A percentile compares a stretch with the other conserved stretches of the same genome.
phyloP scores from a whole-genome alignment of 1,139 yeast genomes.

The Hanseniaspora uvarum region DNA sequence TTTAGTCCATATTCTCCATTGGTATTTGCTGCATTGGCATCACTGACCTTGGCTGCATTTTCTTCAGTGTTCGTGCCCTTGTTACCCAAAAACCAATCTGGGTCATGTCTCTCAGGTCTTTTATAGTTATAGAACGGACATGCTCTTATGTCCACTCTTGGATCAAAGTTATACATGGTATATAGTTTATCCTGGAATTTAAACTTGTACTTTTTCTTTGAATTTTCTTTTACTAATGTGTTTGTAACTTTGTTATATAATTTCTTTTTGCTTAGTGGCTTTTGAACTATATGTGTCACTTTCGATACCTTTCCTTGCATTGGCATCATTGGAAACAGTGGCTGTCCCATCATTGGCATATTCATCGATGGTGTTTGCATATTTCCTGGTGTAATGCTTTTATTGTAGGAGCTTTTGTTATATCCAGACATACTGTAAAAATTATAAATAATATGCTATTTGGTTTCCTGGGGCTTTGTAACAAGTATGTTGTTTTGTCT shows the following conservation, averaged over 20 bases:
- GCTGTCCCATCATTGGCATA: slow-evolving; percentile 12
- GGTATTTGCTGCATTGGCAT: not conserved
- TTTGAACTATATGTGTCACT: slow-evolving; percentile 13
- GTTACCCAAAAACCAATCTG: slow-evolving; percentile 13
- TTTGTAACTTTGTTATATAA: slow-evolving; percentile 2
- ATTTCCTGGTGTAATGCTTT: not conserved
- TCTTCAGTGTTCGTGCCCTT: not conserved
- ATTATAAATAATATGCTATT: no score
- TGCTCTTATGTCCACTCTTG: slow-evolving; percentile 9
- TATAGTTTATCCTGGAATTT: slow-evolving; percentile 16
- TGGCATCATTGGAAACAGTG: slow-evolving; percentile 11
- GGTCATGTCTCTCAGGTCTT: slow-evolving; percentile 8
- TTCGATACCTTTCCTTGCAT: not conserved
- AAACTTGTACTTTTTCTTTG: slow-evolving; percentile 14
- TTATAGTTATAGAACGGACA: slow-evolving; percentile 16
- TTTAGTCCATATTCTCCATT: not conserved
- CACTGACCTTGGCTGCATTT: not conserved
- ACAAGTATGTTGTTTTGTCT: no score
- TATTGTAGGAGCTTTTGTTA: not conserved
- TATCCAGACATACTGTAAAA: not conserved
- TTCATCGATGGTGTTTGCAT: not conserved
- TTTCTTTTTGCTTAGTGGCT: slow-evolving; percentile 1
- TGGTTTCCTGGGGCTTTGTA: no score
- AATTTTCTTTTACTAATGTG: not conserved
- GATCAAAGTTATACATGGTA: slow-evolving; percentile 15